Conservation (phyloP, 805 yeast species). For the Lipomyces yamanashiensis region DNA sequence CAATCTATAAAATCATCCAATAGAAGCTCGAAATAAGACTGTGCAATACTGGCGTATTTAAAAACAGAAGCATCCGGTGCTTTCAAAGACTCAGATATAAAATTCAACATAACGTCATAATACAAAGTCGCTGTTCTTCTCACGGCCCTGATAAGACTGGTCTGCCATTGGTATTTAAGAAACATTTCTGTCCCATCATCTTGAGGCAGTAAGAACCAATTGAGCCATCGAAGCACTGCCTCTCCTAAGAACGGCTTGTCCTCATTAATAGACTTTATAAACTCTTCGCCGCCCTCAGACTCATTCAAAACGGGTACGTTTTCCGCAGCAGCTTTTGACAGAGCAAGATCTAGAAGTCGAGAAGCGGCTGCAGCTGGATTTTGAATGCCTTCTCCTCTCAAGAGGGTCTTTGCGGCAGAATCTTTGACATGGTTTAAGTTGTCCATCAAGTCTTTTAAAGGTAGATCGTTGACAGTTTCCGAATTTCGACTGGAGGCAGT, state of each 20-base stretch:
- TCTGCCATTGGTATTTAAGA: slow-evolving; percentile 28
- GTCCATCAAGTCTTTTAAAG: slow-evolving; percentile 22
- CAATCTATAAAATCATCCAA: slow-evolving; percentile 33
- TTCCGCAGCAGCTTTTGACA: slow-evolving; percentile 1
- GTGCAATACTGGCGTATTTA: slow-evolving; percentile 15
- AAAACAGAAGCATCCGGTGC: not conserved
- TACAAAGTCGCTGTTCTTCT: slow-evolving; percentile 15
- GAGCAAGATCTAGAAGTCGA: slow-evolving; percentile 25
- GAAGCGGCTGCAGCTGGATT: slow-evolving; percentile 22
- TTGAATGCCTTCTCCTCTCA: slow-evolving; percentile 32
- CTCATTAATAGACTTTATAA: slow-evolving; percentile 8
- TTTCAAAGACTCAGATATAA: slow-evolving; percentile 13
- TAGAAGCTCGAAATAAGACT: slow-evolving; percentile 35
- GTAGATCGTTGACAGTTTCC: slow-evolving; percentile 8
- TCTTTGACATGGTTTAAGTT: slow-evolving; percentile 24
- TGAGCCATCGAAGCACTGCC: slow-evolving; percentile 9
- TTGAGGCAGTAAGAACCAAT: slow-evolving; percentile 21
- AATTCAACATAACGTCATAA: slow-evolving; percentile 8
- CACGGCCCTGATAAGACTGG: slow-evolving; percentile 7
- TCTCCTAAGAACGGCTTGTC: slow-evolving; percentile 5
- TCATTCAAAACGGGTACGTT: slow-evolving; percentile 2
- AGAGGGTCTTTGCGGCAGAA: slow-evolving; percentile 13
- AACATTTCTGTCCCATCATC: slow-evolving; percentile 19
- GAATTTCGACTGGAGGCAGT: slow-evolving; percentile 3
- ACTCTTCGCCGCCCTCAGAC: slow-evolving; percentile 13